These are phyloP conservation scores for Diplodia scrobiculata DNA, from an alignment of 2,329 filamentous ascomycete genomes.

Conservation along the genomic window DNA sequence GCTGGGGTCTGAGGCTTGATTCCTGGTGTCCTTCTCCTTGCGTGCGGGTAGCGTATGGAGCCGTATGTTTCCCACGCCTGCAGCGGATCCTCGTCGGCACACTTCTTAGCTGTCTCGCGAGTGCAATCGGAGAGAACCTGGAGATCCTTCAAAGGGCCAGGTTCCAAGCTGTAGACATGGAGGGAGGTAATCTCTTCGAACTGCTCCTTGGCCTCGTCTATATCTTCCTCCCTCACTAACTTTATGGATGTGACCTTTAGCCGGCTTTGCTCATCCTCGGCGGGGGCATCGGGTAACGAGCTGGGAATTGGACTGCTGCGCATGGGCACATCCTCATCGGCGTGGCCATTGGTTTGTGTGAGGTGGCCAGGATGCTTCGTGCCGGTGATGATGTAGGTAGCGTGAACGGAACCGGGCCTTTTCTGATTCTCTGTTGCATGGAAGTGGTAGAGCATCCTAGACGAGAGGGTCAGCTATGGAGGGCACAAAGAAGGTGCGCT, in stretches of 20 bases:
- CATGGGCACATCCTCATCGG: conserved; percentile 68
- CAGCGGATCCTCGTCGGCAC: conserved; percentile 62
- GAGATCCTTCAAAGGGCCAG: conserved; percentile 63
- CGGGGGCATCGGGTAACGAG: conserved; percentile 51
- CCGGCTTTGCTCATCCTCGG: conserved; percentile 50
- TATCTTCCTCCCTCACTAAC: conserved; percentile 70
- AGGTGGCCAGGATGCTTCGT: conserved; percentile 52
- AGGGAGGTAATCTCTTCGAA: conserved; percentile 77
- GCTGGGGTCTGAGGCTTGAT: conserved; percentile 36
- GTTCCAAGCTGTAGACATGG: conserved; percentile 83
- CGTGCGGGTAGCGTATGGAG: conserved; percentile 71
- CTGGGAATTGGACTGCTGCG: conserved; percentile 68
- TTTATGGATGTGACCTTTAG: conserved; percentile 62
- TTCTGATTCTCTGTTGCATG: conserved; percentile 75
- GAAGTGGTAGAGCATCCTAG: conserved; percentile 84
- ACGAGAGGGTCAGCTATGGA: conserved; percentile 32
- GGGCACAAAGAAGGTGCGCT: conserved; percentile 37
- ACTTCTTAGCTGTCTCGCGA: conserved; percentile 59
- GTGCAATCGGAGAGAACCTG: conserved; percentile 71
- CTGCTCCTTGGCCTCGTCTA: conserved; percentile 66
- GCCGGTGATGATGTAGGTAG: conserved; percentile 87
- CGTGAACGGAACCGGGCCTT: conserved; percentile 74
- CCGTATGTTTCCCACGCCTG: conserved; percentile 66
- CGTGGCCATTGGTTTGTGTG: conserved; percentile 48
- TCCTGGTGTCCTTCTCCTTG: conserved; percentile 55